These are phyloP conservation scores for Eimeria brunetti DNA, from an alignment of 169 alveolate species.

Conservation along the genomic window DNA sequence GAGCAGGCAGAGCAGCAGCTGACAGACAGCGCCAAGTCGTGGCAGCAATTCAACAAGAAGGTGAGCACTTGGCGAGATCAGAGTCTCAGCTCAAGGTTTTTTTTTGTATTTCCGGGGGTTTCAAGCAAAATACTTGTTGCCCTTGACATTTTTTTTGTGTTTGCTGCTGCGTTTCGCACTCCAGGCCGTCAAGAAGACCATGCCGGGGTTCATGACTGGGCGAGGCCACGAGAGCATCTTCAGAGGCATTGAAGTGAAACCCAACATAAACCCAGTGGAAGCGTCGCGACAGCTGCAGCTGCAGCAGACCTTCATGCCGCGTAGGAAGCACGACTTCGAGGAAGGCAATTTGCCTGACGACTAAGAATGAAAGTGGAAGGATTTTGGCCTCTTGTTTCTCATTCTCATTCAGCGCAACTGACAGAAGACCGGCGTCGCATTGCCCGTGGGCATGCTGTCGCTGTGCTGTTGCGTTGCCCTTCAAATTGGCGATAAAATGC, in stretches of 20 bases:
- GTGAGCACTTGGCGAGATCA: neutral
- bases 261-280: constrained; percentile 68
- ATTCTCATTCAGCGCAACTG: neutral
- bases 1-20: constrained; percentile 76
- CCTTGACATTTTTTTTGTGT: neutral
- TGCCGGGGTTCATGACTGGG: constrained; percentile 80
- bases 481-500: neutral
- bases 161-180: constrained; percentile 15
- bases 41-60: constrained; percentile 80
- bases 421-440: neutral
- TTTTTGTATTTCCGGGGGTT: neutral
- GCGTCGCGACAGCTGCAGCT: constrained; percentile 50
- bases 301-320: constrained; percentile 76
- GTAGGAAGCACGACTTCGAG: constrained; percentile 78
- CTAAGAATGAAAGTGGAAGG: neutral
- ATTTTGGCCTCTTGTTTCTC: neutral
- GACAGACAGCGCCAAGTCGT: constrained; percentile 67
- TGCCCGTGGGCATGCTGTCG: neutral
- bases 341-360: constrained; percentile 71
- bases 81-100: neutral
- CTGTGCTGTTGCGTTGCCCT: neutral
- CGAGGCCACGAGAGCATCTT: constrained; percentile 78
- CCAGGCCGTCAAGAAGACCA: constrained; percentile 71
- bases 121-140: neutral
- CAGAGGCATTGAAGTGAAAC: constrained; percentile 73